A percentile compares a stretch with the other conserved stretches of the same genome.
Evolutionary conservation across 805 yeast genomes (phyloP).

Genomic region (Metschnikowia orientalis): DNA sequence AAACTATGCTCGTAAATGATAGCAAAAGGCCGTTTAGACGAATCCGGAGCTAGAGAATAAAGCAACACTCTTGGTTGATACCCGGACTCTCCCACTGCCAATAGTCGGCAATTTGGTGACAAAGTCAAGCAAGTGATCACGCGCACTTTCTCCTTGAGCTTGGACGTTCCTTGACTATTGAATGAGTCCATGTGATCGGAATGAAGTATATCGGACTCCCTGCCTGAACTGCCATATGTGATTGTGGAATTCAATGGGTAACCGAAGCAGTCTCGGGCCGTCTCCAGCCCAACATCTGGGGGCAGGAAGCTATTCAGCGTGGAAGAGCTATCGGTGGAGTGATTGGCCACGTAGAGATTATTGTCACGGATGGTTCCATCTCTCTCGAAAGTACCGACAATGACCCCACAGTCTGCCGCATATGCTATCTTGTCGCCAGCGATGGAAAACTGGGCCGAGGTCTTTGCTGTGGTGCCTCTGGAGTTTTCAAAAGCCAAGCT

Average conservation of each 20-base stretch:
- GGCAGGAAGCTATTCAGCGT: no score
- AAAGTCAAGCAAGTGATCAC: constrained; percentile 55
- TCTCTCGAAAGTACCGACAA: constrained; percentile 37
- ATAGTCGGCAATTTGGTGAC: constrained; percentile 47
- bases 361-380: constrained; percentile 28
- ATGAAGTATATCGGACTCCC: constrained; percentile 27
- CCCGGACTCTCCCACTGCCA: constrained; percentile 72
- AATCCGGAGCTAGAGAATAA: constrained; percentile 52
- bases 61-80: constrained; percentile 61
- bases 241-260: constrained; percentile 19
- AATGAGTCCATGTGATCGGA: no score
- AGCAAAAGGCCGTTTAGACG: constrained; percentile 46
- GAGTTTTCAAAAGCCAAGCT: constrained; percentile 15
- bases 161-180: no score
- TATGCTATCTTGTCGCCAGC: constrained; percentile 45
- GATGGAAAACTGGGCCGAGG: constrained; percentile 37
- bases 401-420: constrained; percentile 58
- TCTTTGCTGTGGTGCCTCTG: constrained; percentile 46
- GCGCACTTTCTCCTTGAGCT: constrained; percentile 41
- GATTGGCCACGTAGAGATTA: constrained; percentile 52
- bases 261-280: constrained; percentile 36
- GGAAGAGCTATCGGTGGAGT: no score
- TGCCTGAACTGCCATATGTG: background rate
- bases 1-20: constrained; percentile 59
- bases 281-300: no score